Percentiles rank a stretch among this genome's conserved stretches.
phyloP scores from a whole-genome alignment of 768 basidiomycete genomes.

The Amanita pseudoporphyria region DNA sequence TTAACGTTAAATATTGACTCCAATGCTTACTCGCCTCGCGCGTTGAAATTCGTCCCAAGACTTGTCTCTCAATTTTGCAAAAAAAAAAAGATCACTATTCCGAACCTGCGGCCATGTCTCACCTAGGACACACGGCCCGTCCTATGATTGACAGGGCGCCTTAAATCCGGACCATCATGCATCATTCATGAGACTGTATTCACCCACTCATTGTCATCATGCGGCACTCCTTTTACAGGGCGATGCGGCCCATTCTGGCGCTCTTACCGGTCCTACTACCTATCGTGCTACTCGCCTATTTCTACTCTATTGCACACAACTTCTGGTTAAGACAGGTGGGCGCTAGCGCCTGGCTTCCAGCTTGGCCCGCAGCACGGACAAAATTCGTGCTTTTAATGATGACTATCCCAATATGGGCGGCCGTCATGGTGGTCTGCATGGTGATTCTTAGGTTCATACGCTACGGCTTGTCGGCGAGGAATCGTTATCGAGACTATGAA shows the following conservation, averaged over 20 bases:
- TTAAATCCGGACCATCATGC: no score
- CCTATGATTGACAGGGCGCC: no score
- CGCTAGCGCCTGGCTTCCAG: slow-evolving; percentile 7
- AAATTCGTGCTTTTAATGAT: slow-evolving; percentile 8
- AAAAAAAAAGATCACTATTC: no score
- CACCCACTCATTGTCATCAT: background rate
- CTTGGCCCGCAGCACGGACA: slow-evolving; percentile 9
- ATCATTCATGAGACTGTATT: no score
- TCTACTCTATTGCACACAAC: background rate
- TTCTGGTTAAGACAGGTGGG: slow-evolving; percentile 7
- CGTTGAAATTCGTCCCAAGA: no score
- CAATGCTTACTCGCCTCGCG: no score
- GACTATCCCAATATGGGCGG: slow-evolving; percentile 5
- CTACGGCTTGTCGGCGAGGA: background rate
- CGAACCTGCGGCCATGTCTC: no score
- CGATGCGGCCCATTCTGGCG: background rate
- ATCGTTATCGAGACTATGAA: background rate
- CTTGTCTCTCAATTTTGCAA: no score
- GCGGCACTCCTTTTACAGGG: background rate
- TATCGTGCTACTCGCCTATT: background rate
- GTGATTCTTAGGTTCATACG: background rate
- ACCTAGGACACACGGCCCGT: no score
- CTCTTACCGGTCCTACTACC: background rate
- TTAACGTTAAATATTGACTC: no score
- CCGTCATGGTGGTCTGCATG: slow-evolving; percentile 3